phyloP scores from a whole-genome alignment of 257 asterid genomes.

The Ehretia macrophylla region DNA sequence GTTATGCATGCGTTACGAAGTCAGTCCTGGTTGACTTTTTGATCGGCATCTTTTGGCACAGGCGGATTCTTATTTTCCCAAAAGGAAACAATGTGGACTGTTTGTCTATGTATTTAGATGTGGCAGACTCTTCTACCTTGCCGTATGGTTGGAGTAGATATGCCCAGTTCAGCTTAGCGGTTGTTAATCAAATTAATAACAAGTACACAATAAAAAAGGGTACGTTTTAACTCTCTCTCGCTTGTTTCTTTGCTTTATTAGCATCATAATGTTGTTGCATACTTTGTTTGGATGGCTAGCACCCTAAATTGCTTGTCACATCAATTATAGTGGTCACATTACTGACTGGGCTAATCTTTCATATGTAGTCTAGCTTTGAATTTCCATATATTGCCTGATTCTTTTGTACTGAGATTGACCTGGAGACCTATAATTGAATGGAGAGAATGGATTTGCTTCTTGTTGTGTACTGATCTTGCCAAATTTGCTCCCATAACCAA shows the following conservation, averaged over 20 bases:
- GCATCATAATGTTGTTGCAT: not conserved
- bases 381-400: not conserved
- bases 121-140: constrained; percentile 61
- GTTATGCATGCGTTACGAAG: not conserved
- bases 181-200: constrained; percentile 58
- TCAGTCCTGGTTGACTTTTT: not conserved
- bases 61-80: constrained; percentile 84
- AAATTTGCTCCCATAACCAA: too few relatives aligned
- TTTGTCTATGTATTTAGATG: constrained; percentile 81
- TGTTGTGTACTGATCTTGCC: too few relatives aligned
- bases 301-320: not conserved
- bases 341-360: not conserved
- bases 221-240: constrained; percentile 14
- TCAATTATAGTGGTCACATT: not conserved
- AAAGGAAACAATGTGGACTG: constrained; percentile 83
- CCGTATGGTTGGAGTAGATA: constrained; percentile 89
- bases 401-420: not conserved
- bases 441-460: not conserved
- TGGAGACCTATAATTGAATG: not conserved
- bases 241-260: constrained; percentile 2
- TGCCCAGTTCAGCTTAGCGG: constrained; percentile 80
- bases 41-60: constrained; percentile 18
- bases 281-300: not conserved
- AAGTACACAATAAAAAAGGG: constrained; percentile 70
- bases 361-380: not conserved